A percentile compares a stretch with the other conserved stretches of the same genome.
These are phyloP conservation scores for Komagataella phaffii DNA, from an alignment of 805 yeast species.

Conservation along the genomic window DNA sequence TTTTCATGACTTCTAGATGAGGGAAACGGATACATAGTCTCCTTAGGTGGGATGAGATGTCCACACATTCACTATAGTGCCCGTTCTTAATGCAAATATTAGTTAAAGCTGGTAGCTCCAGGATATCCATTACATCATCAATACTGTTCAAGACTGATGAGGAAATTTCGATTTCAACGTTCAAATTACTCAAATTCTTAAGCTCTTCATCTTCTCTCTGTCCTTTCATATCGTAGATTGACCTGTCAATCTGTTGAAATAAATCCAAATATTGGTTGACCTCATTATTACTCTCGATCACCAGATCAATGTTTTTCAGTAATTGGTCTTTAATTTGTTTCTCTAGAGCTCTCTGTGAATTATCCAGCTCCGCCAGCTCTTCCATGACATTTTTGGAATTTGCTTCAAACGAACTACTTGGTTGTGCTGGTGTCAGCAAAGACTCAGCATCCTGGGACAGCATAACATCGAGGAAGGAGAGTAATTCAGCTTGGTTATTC, in stretches of 20 bases:
- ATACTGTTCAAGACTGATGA: constrained; percentile 41
- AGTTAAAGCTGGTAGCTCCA: constrained; percentile 76
- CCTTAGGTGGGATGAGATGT: constrained; percentile 62
- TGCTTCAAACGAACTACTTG: neutral
- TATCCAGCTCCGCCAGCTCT: constrained; percentile 64
- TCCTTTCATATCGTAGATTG: neutral
- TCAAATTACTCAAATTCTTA: neutral
- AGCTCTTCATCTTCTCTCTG: neutral
- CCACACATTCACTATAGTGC: constrained; percentile 80
- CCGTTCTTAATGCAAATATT: constrained; percentile 78
- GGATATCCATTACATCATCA: constrained; percentile 59
- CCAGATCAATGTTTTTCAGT: constrained; percentile 23
- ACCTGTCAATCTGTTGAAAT: neutral
- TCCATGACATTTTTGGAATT: constrained; percentile 33
- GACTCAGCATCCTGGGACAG: constrained; percentile 35
- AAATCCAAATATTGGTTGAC: neutral
- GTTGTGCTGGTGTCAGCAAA: constrained; percentile 3
- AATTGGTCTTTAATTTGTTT: constrained; percentile 10
- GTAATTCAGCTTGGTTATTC: constrained; percentile 21
- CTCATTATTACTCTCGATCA: constrained; percentile 2
- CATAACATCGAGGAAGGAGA: constrained; percentile 21
- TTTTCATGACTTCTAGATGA: constrained; percentile 33
- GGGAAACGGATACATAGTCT: constrained; percentile 63
- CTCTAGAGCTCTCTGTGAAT: constrained; percentile 23
- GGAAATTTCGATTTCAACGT: neutral